A percentile compares a stretch with the other conserved stretches of the same genome.
phyloP scores from a whole-genome alignment of 805 yeast genomes.

The Starmerella apis region DNA sequence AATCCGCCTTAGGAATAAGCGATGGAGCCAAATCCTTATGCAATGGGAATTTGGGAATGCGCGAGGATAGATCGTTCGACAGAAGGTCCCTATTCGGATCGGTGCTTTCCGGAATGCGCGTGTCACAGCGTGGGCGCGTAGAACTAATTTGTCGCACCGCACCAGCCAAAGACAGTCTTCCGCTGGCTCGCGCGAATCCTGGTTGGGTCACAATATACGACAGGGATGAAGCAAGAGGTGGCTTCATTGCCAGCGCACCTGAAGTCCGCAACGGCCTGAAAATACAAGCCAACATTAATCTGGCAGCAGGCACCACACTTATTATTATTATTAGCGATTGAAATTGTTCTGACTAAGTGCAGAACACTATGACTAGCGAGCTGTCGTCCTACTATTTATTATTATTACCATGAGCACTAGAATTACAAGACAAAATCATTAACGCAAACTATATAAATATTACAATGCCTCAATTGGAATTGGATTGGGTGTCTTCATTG shows the following conservation, averaged over 20 bases:
- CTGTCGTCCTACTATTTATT: too few species aligned
- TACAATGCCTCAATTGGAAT: background rate
- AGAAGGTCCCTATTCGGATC: slow-evolving; percentile 23
- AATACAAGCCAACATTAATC: background rate
- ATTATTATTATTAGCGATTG: background rate
- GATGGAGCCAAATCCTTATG: slow-evolving; percentile 56
- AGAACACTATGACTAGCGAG: background rate
- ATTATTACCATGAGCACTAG: too few species aligned
- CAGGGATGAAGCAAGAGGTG: background rate
- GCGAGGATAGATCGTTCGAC: slow-evolving; percentile 42
- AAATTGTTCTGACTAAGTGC: background rate
- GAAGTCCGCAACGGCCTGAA: background rate
- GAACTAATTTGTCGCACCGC: slow-evolving; percentile 1
- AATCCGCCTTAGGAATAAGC: slow-evolving; percentile 62
- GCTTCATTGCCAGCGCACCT: background rate
- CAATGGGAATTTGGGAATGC: slow-evolving; percentile 59
- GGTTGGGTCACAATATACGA: background rate
- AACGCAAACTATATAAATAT: background rate
- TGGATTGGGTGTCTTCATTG: background rate
- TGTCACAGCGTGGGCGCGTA: slow-evolving; percentile 6
- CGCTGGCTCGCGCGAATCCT: background rate
- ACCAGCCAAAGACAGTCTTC: too few species aligned
- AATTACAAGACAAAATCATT: background rate
- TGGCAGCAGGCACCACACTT: too few species aligned
- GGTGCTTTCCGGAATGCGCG: slow-evolving; percentile 19